These are phyloP conservation scores for Beauveria pseudobassiana DNA, from an alignment of 2,329 filamentous ascomycete genomes.

Conservation along the genomic window DNA sequence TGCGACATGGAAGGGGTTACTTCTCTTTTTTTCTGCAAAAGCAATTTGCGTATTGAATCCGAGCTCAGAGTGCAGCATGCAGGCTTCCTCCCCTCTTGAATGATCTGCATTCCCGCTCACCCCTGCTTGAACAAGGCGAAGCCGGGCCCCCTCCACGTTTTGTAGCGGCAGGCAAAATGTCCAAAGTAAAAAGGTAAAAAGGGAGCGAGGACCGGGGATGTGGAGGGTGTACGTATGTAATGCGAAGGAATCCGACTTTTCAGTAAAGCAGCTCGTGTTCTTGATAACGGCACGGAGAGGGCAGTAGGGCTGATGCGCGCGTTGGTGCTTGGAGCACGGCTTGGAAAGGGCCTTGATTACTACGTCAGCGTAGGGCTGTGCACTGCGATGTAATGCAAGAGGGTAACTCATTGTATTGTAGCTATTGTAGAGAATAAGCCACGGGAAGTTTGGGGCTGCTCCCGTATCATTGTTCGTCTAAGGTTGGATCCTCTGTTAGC, in stretches of 20 bases:
- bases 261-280: background rate
- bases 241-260: background rate
- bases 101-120: no score
- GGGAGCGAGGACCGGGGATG: background rate
- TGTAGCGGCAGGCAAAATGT: no score
- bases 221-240: background rate
- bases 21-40: no score
- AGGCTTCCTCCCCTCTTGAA: no score
- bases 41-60: no score
- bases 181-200: no score
- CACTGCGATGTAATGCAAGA: no score
- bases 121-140: background rate
- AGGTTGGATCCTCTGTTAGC: no score
- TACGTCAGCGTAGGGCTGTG: background rate
- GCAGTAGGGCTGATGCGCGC: background rate
- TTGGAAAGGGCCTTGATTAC: background rate
- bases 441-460: no score
- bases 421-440: no score
- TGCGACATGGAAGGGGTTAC: background rate
- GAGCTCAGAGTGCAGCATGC: no score
- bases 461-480: no score
- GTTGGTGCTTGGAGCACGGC: background rate
- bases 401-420: background rate
- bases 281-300: background rate
- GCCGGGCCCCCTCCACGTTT: background rate